phyloP scores from a whole-genome alignment of 2,329 filamentous ascomycete genomes.

The Calonectria fujianensis region DNA sequence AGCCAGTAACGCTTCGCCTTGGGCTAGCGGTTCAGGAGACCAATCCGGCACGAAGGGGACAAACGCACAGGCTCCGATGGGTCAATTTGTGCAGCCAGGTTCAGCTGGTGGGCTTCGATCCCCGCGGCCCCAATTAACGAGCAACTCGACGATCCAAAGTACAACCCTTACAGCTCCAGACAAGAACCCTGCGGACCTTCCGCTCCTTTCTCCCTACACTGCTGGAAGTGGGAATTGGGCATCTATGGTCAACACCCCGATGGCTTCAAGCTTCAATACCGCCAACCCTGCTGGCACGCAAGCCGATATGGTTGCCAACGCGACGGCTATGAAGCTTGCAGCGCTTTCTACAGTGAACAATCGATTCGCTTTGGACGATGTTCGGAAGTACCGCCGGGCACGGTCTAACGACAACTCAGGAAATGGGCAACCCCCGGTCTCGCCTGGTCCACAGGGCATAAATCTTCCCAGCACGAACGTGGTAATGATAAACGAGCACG shows the following conservation, averaged over 20 bases:
- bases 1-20: slow-evolving; percentile 76
- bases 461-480: slow-evolving; percentile 84
- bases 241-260: slow-evolving; percentile 98
- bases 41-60: slow-evolving; percentile 81
- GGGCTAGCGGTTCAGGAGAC: slow-evolving; percentile 77
- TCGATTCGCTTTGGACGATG: slow-evolving; percentile 96
- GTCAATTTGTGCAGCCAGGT: slow-evolving; percentile 92
- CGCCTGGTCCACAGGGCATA: slow-evolving; percentile 78
- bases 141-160: slow-evolving; percentile 84
- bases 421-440: slow-evolving; percentile 76
- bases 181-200: slow-evolving; percentile 81
- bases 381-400: slow-evolving; percentile 94
- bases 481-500: slow-evolving; percentile 96
- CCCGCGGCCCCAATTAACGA: slow-evolving; percentile 81
- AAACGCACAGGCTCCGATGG: slow-evolving; percentile 89
- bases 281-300: slow-evolving; percentile 76
- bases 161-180: slow-evolving; percentile 86
- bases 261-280: slow-evolving; percentile 88
- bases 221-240: slow-evolving; percentile 95
- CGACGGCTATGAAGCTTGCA: slow-evolving; percentile 98
- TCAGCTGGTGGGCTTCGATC: slow-evolving; percentile 85
- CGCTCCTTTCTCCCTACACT: slow-evolving; percentile 89
- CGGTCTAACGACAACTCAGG: slow-evolving; percentile 89
- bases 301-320: slow-evolving; percentile 98
- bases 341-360: slow-evolving; percentile 99